Percentiles rank a stretch among this genome's conserved stretches.
phyloP scores from a whole-genome alignment of 1,139 yeast species.

The Hansenula sp. region DNA sequence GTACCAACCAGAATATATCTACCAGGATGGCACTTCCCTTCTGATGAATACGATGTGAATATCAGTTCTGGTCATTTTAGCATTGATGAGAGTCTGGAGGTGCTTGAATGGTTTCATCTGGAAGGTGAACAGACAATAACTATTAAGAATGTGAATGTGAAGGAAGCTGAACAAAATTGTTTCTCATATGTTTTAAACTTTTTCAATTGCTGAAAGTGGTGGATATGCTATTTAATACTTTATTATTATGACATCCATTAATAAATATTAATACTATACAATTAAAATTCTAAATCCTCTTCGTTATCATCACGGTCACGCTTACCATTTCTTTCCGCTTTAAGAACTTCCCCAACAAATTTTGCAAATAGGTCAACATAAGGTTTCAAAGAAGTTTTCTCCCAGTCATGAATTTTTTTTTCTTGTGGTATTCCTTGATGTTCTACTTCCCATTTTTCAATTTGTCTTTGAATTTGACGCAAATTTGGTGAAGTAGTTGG shows the following conservation, averaged over 20 bases:
- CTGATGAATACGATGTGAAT: constrained; percentile 29
- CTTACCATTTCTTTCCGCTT: constrained; percentile 46
- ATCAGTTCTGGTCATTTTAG: constrained; percentile 51
- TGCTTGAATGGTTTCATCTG: constrained; percentile 69
- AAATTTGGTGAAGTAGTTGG: constrained; percentile 82
- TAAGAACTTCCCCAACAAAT: constrained; percentile 55
- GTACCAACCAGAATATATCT: constrained; percentile 57
- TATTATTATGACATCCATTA: background rate
- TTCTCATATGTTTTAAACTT: background rate
- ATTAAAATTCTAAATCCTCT: constrained; percentile 25
- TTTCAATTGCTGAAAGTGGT: background rate
- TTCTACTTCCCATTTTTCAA: constrained; percentile 35
- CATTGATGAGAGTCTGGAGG: constrained; percentile 46
- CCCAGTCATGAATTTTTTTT: constrained; percentile 40
- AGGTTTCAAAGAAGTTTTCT: constrained; percentile 68
- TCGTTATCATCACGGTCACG: constrained; percentile 38
- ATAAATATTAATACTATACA: background rate
- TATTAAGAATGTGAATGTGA: constrained; percentile 10
- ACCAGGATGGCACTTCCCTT: constrained; percentile 67
- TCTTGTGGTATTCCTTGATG: constrained; percentile 26
- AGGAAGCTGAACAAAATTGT: background rate
- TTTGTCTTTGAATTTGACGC: constrained; percentile 43
- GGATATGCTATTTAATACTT: background rate
- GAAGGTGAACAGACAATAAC: constrained; percentile 31
- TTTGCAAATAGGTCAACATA: constrained; percentile 67